These are phyloP conservation scores for Tetrapyrgos nigripes DNA, from an alignment of 1,284 basidiomycete genomes.

Conservation along the genomic window DNA sequence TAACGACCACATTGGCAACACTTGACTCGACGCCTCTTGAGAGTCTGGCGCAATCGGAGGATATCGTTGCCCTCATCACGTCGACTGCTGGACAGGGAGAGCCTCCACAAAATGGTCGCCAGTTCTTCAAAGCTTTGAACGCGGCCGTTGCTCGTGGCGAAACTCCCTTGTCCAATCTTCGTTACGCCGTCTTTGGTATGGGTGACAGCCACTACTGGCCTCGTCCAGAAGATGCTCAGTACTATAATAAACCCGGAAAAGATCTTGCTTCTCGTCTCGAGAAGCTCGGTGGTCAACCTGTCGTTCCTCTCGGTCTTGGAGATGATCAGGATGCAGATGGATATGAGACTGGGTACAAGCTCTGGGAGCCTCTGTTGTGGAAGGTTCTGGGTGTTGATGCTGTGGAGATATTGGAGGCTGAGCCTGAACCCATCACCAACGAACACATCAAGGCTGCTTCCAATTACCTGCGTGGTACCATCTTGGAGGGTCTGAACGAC, in stretches of 20 bases:
- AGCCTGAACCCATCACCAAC: constrained; percentile 98
- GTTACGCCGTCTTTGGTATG: constrained; percentile 91
- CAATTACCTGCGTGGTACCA: constrained; percentile 94
- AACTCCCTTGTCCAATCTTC: constrained; percentile 64
- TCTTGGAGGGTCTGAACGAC: constrained; percentile 91
- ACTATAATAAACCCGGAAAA: constrained; percentile 97
- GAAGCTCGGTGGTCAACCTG: constrained; percentile 77
- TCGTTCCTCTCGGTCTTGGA: constrained; percentile 83
- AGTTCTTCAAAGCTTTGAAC: constrained; percentile 88
- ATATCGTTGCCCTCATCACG: constrained; percentile 89
- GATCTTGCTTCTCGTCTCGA: constrained; percentile 86
- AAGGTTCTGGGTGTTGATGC: constrained; percentile 93
- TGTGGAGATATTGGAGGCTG: constrained; percentile 89
- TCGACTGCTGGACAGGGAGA: constrained; percentile 99
- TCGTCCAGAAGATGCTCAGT: constrained; percentile 93
- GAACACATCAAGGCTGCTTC: constrained; percentile 99
- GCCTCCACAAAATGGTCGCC: constrained; percentile 94
- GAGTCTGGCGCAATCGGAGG: constrained; percentile 71
- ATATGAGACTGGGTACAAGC: constrained; percentile 94
- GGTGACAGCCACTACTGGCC: constrained; percentile 99
- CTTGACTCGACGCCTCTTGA: constrained; percentile 85
- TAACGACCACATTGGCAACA: constrained; percentile 76
- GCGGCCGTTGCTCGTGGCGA: constrained; percentile 67
- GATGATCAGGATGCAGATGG: constrained; percentile 99
- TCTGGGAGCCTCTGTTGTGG: constrained; percentile 95